Percentiles rank a stretch among this genome's conserved stretches.
Evolutionary conservation across 1,284 basidiomycete species (phyloP).

Genomic region (Sporisorium sorghi): DNA sequence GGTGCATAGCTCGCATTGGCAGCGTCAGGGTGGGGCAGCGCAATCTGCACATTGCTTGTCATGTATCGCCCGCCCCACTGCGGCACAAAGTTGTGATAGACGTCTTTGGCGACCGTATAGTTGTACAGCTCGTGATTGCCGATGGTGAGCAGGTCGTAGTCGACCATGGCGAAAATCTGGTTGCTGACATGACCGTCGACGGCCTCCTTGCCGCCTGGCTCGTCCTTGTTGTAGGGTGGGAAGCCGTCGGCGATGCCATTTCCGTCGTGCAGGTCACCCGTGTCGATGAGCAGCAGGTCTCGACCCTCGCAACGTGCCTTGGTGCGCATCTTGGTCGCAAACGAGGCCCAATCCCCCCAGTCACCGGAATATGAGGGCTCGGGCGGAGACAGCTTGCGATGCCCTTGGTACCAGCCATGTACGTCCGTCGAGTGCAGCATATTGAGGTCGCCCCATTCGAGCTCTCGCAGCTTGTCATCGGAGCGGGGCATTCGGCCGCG

Average conservation of each 20-base stretch:
- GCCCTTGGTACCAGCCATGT: slow-evolving; percentile 73
- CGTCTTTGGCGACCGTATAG: slow-evolving; percentile 80
- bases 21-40: slow-evolving; percentile 40
- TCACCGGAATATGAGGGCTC: slow-evolving; percentile 66
- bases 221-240: slow-evolving; percentile 44
- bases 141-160: slow-evolving; percentile 85
- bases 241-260: slow-evolving; percentile 66
- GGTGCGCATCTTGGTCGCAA: slow-evolving; percentile 63
- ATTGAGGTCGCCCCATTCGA: slow-evolving; percentile 83
- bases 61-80: slow-evolving; percentile 69
- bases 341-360: slow-evolving; percentile 69
- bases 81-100: slow-evolving; percentile 82
- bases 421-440: slow-evolving; percentile 84
- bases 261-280: slow-evolving; percentile 66
- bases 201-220: slow-evolving; percentile 47
- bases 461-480: slow-evolving; percentile 69
- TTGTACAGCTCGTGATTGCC: slow-evolving; percentile 91
- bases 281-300: slow-evolving; percentile 68
- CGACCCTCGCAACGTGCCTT: slow-evolving; percentile 56
- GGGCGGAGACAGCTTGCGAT: slow-evolving; percentile 64
- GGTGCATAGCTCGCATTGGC: slow-evolving; percentile 37
- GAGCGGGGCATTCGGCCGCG: slow-evolving; percentile 56
- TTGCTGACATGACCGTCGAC: slow-evolving; percentile 64
- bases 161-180: slow-evolving; percentile 75
- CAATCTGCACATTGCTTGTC: slow-evolving; percentile 61